These are phyloP conservation scores for Elsinoe batatas DNA, from an alignment of 2,329 filamentous ascomycete genomes.

Conservation along the genomic window DNA sequence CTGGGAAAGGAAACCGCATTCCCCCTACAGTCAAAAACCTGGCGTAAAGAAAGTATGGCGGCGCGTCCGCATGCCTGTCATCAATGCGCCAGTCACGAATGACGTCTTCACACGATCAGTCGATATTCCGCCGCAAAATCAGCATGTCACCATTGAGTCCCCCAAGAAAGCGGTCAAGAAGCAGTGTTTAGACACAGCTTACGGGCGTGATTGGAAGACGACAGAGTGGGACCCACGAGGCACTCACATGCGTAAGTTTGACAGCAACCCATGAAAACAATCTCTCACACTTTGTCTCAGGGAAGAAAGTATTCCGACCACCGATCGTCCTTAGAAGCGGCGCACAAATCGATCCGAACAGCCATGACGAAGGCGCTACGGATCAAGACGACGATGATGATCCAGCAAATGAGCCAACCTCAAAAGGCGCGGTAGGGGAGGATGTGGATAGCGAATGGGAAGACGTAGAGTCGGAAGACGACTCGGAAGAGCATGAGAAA, in stretches of 20 bases:
- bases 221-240: conserved; percentile 12
- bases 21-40: conserved; percentile 28
- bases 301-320: conserved; percentile 2
- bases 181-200: conserved; percentile 26
- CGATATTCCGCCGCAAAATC: not conserved
- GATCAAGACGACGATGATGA: conserved; percentile 18
- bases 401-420: conserved; percentile 11
- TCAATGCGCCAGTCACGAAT: not conserved
- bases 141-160: conserved; percentile 20
- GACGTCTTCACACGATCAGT: not conserved
- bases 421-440: not conserved
- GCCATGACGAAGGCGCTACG: not conserved
- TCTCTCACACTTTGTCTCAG: conserved; percentile 9
- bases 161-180: conserved; percentile 37
- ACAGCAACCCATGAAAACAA: not conserved
- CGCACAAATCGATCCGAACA: conserved; percentile 7
- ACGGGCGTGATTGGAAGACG: conserved; percentile 7
- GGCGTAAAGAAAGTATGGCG: conserved; percentile 41
- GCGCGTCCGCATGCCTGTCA: conserved; percentile 19
- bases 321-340: conserved; percentile 11
- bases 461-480: conserved; percentile 18
- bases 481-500: not conserved
- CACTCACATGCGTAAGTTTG: conserved; percentile 9
- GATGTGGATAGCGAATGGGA: conserved; percentile 19
- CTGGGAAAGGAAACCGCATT: conserved; percentile 40